These are phyloP conservation scores for Fusarium sp. DNA, from an alignment of 2,329 filamentous ascomycete genomes.

Conservation along the genomic window DNA sequence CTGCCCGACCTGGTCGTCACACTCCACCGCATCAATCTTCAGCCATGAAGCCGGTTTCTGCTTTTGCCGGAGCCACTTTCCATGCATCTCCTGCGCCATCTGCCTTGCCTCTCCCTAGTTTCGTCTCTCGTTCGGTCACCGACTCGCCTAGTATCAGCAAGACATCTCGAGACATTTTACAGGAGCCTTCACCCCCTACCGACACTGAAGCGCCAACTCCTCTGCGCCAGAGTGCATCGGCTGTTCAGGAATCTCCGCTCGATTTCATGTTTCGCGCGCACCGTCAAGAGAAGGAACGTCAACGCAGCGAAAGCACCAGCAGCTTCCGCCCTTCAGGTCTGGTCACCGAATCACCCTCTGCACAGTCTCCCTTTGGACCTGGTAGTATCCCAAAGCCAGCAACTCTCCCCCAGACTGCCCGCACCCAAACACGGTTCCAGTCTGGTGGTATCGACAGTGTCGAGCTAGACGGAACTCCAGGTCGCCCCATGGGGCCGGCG, in stretches of 20 bases:
- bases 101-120: constrained; percentile 89
- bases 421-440: constrained; percentile 39
- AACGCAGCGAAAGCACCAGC: constrained; percentile 65
- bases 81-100: constrained; percentile 94
- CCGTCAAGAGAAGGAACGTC: constrained; percentile 78
- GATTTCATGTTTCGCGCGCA: constrained; percentile 93
- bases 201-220: constrained; percentile 64
- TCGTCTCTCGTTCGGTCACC: constrained; percentile 79
- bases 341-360: constrained; percentile 66
- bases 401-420: constrained; percentile 45
- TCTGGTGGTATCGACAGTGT: constrained; percentile 46
- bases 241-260: constrained; percentile 76
- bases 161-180: constrained; percentile 53
- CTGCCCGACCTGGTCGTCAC: constrained; percentile 55
- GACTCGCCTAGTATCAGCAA: constrained; percentile 64
- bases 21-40: constrained; percentile 59
- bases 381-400: constrained; percentile 41
- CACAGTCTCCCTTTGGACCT: constrained; percentile 52
- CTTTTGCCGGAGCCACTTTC: constrained; percentile 94
- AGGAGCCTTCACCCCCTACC: constrained; percentile 65
- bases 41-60: constrained; percentile 63
- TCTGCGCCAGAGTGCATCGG: constrained; percentile 53
- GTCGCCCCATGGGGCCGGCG: constrained; percentile 70
- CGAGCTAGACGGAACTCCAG: constrained; percentile 74
- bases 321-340: constrained; percentile 56